Percentiles rank a stretch among this genome's conserved stretches.
Conservation (phyloP, 78 protist species). For the Acrasis kona region DNA sequence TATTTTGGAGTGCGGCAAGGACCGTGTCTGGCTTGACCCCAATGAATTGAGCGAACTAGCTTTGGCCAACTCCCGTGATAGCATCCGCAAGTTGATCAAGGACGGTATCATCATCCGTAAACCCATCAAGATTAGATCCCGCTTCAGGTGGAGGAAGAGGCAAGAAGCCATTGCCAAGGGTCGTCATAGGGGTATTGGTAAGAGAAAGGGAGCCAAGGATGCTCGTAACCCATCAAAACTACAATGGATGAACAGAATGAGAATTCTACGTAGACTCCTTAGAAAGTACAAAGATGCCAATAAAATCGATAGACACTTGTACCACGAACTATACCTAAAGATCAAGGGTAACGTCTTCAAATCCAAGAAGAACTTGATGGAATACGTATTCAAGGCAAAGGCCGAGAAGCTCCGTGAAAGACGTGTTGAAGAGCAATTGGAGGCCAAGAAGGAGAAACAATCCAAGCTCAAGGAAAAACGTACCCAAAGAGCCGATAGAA, state of each 20-base stretch:
- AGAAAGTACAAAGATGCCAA: slow-evolving; percentile 88
- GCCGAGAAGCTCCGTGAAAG: slow-evolving; percentile 73
- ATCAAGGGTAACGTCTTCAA: slow-evolving; percentile 98
- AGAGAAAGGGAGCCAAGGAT: slow-evolving; percentile 93
- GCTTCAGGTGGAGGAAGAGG: slow-evolving; percentile 68
- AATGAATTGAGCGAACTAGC: slow-evolving; percentile 87
- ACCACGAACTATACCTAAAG: slow-evolving; percentile 92
- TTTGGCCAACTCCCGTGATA: slow-evolving; percentile 90
- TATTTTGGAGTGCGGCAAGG: slow-evolving; percentile 94
- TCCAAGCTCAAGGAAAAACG: background rate
- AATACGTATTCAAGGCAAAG: slow-evolving; percentile 87
- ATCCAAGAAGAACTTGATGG: slow-evolving; percentile 96
- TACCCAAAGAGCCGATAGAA: background rate
- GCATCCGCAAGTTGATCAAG: slow-evolving; percentile 77
- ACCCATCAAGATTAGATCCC: slow-evolving; percentile 83
- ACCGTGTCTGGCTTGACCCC: slow-evolving; percentile 98
- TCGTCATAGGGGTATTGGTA: slow-evolving; percentile 91
- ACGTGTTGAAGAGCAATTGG: slow-evolving; percentile 80
- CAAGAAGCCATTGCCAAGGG: slow-evolving; percentile 82
- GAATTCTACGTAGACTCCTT: slow-evolving; percentile 96
- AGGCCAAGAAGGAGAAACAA: slow-evolving; percentile 79
- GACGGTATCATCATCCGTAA: slow-evolving; percentile 89
- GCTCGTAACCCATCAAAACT: slow-evolving; percentile 86
- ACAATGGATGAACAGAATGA: slow-evolving; percentile 95
- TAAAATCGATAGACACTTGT: slow-evolving; percentile 88